phyloP scores from a whole-genome alignment of 2,329 filamentous ascomycete species.

The Coniochaeta sp. region DNA sequence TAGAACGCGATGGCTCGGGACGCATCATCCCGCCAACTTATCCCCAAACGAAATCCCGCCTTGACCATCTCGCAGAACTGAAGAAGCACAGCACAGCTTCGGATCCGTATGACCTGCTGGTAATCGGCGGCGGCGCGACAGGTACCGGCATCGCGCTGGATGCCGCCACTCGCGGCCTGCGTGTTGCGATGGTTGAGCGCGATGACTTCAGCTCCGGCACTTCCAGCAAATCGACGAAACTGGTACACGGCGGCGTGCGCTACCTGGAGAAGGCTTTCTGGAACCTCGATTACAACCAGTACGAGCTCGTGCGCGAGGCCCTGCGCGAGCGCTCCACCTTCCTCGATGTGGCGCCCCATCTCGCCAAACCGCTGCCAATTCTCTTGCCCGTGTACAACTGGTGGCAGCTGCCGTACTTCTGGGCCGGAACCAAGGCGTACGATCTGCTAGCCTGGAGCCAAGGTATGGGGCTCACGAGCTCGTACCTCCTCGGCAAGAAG shows the following conservation, averaged over 20 bases:
- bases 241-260: constrained; percentile 69
- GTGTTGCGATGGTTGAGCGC: constrained; percentile 63
- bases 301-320: constrained; percentile 63
- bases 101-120: constrained; percentile 54
- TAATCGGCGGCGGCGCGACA: constrained; percentile 66
- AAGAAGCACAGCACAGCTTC: constrained; percentile 24
- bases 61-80: constrained; percentile 32
- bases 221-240: constrained; percentile 68
- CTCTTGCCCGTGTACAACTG: constrained; percentile 69
- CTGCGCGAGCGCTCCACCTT: constrained; percentile 70
- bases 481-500: constrained; percentile 79
- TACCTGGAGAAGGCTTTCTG: constrained; percentile 71
- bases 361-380: constrained; percentile 67
- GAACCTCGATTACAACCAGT: constrained; percentile 68
- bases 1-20: constrained; percentile 23
- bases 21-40: constrained; percentile 30
- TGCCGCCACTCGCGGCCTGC: constrained; percentile 62
- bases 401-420: constrained; percentile 74
- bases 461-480: constrained; percentile 83
- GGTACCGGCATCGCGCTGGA: constrained; percentile 65
- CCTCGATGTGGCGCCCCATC: constrained; percentile 65
- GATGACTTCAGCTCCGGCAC: constrained; percentile 70
- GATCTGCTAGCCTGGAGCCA: constrained; percentile 79
- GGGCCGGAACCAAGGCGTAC: constrained; percentile 73
- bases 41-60: constrained; percentile 23